These are phyloP conservation scores for Oidiodendron maius DNA, from an alignment of 495 filamentous ascomycete species.

Conservation along the genomic window DNA sequence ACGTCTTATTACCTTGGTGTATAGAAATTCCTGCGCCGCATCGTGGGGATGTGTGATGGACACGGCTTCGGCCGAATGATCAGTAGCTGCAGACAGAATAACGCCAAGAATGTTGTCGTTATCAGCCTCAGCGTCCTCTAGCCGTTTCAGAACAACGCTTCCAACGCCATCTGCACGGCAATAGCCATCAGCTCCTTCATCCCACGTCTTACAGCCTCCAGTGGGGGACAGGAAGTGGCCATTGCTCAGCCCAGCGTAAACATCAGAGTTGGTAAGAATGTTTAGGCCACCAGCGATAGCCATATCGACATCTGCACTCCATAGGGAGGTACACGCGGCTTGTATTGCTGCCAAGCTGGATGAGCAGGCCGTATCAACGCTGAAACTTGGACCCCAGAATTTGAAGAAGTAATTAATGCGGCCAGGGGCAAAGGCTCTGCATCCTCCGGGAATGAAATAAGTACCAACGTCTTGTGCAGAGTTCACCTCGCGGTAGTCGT, in stretches of 20 bases:
- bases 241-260: slow-evolving; percentile 73
- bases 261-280: slow-evolving; percentile 72
- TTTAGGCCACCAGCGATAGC: slow-evolving; percentile 71
- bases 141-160: slow-evolving; percentile 64
- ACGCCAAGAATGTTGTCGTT: slow-evolving; percentile 68
- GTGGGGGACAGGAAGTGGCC: slow-evolving; percentile 32
- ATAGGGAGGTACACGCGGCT: slow-evolving; percentile 74
- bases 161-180: slow-evolving; percentile 69
- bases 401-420: slow-evolving; percentile 85
- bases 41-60: slow-evolving; percentile 76
- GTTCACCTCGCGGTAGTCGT: slow-evolving; percentile 88
- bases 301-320: slow-evolving; percentile 45
- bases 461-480: slow-evolving; percentile 83
- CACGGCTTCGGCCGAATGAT: slow-evolving; percentile 69
- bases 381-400: slow-evolving; percentile 78
- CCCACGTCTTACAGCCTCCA: slow-evolving; percentile 35
- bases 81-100: slow-evolving; percentile 61
- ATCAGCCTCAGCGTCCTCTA: slow-evolving; percentile 68
- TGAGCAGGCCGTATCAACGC: slow-evolving; percentile 81
- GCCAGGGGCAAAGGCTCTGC: slow-evolving; percentile 79
- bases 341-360: slow-evolving; percentile 51
- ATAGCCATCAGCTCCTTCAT: slow-evolving; percentile 60
- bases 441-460: slow-evolving; percentile 86
- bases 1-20: slow-evolving; percentile 54
- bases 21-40: slow-evolving; percentile 59